Evolutionary conservation across 164 flowering plant genomes (phyloP).

Genomic region (Berberis thunbergii): DNA sequence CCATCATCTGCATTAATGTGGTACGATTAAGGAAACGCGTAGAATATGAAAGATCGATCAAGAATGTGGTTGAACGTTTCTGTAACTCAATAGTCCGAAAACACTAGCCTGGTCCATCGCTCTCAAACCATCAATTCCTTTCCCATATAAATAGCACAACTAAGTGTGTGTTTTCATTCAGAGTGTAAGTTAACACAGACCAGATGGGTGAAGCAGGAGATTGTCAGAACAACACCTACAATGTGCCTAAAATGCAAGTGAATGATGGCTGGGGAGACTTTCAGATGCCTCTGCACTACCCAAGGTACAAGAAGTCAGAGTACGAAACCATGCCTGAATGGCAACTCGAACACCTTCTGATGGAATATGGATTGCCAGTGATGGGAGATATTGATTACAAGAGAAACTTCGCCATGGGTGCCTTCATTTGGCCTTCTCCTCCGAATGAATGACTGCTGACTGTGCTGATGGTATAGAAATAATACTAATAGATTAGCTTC

Average conservation of each 20-base stretch:
- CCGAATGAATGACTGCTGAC: background rate
- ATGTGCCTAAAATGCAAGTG: background rate
- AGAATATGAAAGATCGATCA: background rate
- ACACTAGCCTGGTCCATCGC: background rate
- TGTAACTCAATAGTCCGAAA: background rate
- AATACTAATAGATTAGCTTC: too few relatives aligned
- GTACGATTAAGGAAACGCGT: background rate
- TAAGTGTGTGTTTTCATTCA: background rate
- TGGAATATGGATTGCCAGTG: conserved; percentile 29
- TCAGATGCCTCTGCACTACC: conserved; percentile 42
- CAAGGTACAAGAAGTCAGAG: conserved; percentile 28
- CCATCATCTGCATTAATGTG: background rate
- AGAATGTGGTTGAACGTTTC: background rate
- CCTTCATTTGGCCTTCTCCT: conserved; percentile 18
- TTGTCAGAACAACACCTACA: background rate
- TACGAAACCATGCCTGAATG: conserved; percentile 41
- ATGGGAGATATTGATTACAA: conserved; percentile 25
- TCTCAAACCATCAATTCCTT: background rate
- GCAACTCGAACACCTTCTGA: conserved; percentile 26
- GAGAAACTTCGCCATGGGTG: conserved; percentile 40
- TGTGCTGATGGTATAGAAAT: too few relatives aligned
- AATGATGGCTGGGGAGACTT: conserved; percentile 7
- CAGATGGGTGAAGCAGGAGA: background rate
- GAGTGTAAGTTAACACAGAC: background rate
- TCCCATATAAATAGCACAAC: background rate